phyloP scores from a whole-genome alignment of 1,284 basidiomycete genomes.

The Chiua sp. region DNA sequence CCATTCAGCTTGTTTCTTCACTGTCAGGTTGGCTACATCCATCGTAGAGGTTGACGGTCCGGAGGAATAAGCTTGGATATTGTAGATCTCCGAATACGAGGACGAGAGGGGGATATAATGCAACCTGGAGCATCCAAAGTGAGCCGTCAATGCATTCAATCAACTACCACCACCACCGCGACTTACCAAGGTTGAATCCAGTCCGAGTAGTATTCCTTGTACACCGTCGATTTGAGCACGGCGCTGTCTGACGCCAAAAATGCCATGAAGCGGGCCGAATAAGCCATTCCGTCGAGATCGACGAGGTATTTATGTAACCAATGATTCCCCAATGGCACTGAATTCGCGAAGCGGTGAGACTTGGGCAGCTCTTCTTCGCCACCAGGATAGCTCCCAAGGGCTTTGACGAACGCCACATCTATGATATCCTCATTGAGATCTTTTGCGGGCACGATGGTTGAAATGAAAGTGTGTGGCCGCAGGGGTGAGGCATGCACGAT shows the following conservation, averaged over 20 bases:
- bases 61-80: conserved; percentile 90
- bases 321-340: conserved; percentile 82
- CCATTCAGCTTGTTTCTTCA: conserved; percentile 24
- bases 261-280: conserved; percentile 88
- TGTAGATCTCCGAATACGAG: conserved; percentile 90
- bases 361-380: conserved; percentile 76
- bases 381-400: conserved; percentile 79
- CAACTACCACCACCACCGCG: too few species aligned
- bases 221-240: conserved; percentile 88
- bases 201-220: conserved; percentile 89
- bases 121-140: conserved; percentile 59
- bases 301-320: conserved; percentile 94
- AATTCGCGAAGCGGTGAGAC: conserved; percentile 76
- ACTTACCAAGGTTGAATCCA: conserved; percentile 86
- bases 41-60: conserved; percentile 73
- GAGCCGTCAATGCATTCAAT: too few species aligned
- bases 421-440: conserved; percentile 82
- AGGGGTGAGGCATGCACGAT: conserved; percentile 81
- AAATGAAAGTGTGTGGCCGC: conserved; percentile 61
- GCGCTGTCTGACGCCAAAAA: conserved; percentile 89
- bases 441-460: conserved; percentile 63
- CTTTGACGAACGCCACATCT: conserved; percentile 89
- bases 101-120: conserved; percentile 93
- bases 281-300: conserved; percentile 94
- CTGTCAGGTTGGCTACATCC: conserved; percentile 51